Conservation (phyloP, 306 rosid genomes). For the Fragaria nilgerrensis region DNA sequence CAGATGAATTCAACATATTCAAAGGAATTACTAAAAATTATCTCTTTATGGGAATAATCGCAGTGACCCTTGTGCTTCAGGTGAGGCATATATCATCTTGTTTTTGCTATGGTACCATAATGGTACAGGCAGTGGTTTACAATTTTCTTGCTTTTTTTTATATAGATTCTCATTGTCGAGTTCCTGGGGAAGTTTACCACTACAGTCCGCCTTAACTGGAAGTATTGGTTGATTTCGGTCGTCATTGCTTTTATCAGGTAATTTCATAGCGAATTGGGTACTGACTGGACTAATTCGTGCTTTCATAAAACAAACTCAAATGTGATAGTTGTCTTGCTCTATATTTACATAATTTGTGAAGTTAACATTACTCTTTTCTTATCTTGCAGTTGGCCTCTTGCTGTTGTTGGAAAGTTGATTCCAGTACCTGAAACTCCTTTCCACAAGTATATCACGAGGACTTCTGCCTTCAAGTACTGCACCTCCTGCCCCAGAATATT, state of each 20-base stretch:
- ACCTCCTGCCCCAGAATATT: not conserved
- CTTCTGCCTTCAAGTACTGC: conserved; percentile 12
- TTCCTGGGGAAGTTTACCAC: conserved; percentile 76
- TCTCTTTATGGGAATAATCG: conserved; percentile 78
- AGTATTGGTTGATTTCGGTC: conserved; percentile 66
- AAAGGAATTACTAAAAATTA: conserved; percentile 64
- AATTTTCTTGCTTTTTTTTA: not conserved
- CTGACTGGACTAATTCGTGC: not conserved
- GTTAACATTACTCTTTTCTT: not conserved
- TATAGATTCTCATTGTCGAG: conserved; percentile 64
- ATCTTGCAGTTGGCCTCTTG: conserved; percentile 86
- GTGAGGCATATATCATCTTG: conserved; percentile 29
- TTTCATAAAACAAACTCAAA: not conserved
- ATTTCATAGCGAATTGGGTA: conserved; percentile 4
- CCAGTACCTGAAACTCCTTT: conserved; percentile 53
- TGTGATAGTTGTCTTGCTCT: not conserved
- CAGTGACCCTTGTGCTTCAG: conserved; percentile 71
- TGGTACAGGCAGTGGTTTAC: not conserved
- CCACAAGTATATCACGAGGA: conserved; percentile 17
- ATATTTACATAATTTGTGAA: not conserved
- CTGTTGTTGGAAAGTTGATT: conserved; percentile 66
- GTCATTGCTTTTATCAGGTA: conserved; percentile 73
- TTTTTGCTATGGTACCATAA: conserved; percentile 2
- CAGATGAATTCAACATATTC: conserved; percentile 74
- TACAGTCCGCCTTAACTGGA: conserved; percentile 69